These are phyloP conservation scores for Aplosporella prunicola DNA, from an alignment of 2,329 filamentous ascomycete genomes.

Conservation along the genomic window DNA sequence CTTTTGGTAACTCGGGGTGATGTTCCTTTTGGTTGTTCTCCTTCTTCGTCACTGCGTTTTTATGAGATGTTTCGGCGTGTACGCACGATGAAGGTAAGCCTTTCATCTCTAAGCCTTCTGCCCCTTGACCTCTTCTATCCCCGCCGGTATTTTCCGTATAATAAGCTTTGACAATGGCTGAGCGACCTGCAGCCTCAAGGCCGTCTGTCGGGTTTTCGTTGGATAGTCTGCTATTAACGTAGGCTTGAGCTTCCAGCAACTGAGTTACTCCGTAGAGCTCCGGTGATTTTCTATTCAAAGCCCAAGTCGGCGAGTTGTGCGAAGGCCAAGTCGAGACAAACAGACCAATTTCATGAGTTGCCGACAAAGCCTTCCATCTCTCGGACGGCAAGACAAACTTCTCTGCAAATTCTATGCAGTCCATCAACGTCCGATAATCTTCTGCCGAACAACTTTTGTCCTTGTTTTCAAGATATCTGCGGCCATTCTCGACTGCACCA, in stretches of 20 bases:
- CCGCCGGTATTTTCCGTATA: constrained; percentile 19
- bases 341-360: constrained; percentile 68
- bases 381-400: constrained; percentile 45
- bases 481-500: constrained; percentile 55
- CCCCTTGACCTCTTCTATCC: constrained; percentile 13
- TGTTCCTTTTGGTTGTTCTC: not conserved
- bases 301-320: constrained; percentile 54
- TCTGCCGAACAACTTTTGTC: constrained; percentile 48
- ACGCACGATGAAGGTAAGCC: constrained; percentile 34
- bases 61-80: constrained; percentile 1
- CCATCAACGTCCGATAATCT: constrained; percentile 51
- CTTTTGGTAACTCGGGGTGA: constrained; percentile 20
- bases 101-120: constrained; percentile 20
- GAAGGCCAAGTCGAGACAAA: constrained; percentile 59
- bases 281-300: constrained; percentile 45
- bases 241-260: constrained; percentile 45
- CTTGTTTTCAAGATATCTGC: constrained; percentile 56
- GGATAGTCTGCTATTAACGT: constrained; percentile 33
- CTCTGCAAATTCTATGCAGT: constrained; percentile 58
- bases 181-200: constrained; percentile 16
- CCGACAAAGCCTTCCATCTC: constrained; percentile 58
- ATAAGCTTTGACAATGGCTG: constrained; percentile 12
- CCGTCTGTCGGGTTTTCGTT: constrained; percentile 17
- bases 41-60: not conserved
- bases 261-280: constrained; percentile 50